Evolutionary conservation across 78 protist genomes (phyloP).

Genomic region (slime mould (Dictyostelium discoideum)): dicty_2.7 NC_007091.3:1249001-1249500

Average conservation of each 20-base stretch:
- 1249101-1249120: background rate
- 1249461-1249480: background rate
- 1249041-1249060: background rate
- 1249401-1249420: background rate
- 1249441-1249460: background rate
- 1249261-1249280: background rate
- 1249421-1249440: background rate
- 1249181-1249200: background rate
- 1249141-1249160: background rate
- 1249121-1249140: no score
- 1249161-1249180: background rate
- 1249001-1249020: background rate
- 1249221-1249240: background rate
- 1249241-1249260: background rate
- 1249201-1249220: background rate
- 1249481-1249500: background rate
- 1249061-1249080: no score
- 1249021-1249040: background rate
- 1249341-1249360: background rate
- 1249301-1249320: background rate
- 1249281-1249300: background rate
- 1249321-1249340: background rate
- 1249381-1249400: constrained; percentile 24
- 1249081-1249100: no score
- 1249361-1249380: background rate